Percentiles rank a stretch among this genome's conserved stretches.
Evolutionary conservation across 306 rosid species (phyloP).

Genomic region (Vicia sativa): DNA sequence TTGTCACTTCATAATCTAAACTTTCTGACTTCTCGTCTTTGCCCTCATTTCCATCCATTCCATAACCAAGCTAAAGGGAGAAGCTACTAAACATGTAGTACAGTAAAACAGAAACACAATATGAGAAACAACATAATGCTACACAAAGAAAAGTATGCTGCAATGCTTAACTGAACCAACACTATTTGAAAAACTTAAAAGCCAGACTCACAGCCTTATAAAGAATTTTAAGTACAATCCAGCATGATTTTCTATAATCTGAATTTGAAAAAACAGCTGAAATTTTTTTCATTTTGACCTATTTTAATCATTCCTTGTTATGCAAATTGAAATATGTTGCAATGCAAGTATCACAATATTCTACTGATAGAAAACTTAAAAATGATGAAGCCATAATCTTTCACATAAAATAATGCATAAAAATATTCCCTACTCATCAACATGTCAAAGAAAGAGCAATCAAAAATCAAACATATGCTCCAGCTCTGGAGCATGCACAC

Average conservation of each 20-base stretch:
- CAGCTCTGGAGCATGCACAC: not conserved
- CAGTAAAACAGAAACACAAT: slow-evolving; percentile 12
- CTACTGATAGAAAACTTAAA: not conserved
- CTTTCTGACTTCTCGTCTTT: not conserved
- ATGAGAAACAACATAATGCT: not conserved
- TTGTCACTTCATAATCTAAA: not conserved
- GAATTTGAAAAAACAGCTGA: not conserved
- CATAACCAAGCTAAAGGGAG: not conserved
- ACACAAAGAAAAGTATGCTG: slow-evolving; percentile 29
- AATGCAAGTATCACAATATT: not conserved
- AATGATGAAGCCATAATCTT: not conserved
- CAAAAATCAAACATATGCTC: slow-evolving; percentile 17
- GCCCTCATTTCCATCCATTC: slow-evolving; percentile 11
- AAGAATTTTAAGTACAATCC: not conserved
- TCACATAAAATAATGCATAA: slow-evolving; percentile 11
- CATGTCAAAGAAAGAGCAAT: slow-evolving; percentile 1
- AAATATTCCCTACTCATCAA: slow-evolving; percentile 1
- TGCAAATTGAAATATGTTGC: slow-evolving; percentile 6
- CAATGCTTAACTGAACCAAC: slow-evolving; percentile 22
- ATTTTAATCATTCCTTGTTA: slow-evolving; percentile 9
- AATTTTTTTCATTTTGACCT: not conserved
- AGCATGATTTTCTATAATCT: slow-evolving; percentile 13
- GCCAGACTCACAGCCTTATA: slow-evolving; percentile 10
- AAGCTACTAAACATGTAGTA: not conserved
- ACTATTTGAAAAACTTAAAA: slow-evolving; percentile 15